Conservation (phyloP, 192 early-diverging fungal genomes). For the Kappamyces sp. region DNA sequence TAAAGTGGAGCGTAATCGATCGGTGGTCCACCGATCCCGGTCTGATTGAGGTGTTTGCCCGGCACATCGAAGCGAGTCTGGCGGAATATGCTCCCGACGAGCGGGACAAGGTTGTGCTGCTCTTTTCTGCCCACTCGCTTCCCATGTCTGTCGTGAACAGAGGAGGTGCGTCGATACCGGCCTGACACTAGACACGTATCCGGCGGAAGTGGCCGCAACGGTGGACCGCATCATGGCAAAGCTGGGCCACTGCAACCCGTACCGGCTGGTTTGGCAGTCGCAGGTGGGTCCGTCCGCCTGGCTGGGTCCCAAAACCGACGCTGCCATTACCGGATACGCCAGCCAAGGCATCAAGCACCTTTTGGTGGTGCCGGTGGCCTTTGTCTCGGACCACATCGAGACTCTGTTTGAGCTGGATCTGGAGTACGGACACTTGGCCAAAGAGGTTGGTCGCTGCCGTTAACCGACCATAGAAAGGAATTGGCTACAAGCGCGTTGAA, state of each 20-base stretch:
- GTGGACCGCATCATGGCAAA: slow-evolving; percentile 75
- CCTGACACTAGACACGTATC: slow-evolving; percentile 64
- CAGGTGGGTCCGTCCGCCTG: slow-evolving; percentile 89
- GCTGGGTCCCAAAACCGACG: slow-evolving; percentile 85
- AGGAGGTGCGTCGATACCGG: slow-evolving; percentile 40
- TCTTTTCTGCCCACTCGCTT: slow-evolving; percentile 95
- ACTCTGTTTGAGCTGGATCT: slow-evolving; percentile 95
- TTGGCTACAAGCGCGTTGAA: slow-evolving; percentile 83
- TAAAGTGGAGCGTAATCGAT: slow-evolving; percentile 95
- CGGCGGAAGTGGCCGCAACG: slow-evolving; percentile 78
- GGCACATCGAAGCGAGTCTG: slow-evolving; percentile 67
- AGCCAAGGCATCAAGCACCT: slow-evolving; percentile 72
- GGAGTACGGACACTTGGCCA: slow-evolving; percentile 83
- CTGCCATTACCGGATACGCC: slow-evolving; percentile 71
- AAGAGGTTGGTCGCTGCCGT: slow-evolving; percentile 46
- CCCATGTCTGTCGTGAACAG: slow-evolving; percentile 89
- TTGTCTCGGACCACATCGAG: slow-evolving; percentile 95
- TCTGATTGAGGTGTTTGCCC: slow-evolving; percentile 75
- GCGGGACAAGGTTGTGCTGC: slow-evolving; percentile 67
- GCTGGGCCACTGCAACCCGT: slow-evolving; percentile 69
- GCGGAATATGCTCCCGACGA: slow-evolving; percentile 56
- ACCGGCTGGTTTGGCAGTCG: slow-evolving; percentile 91
- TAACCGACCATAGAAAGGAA: slow-evolving; percentile 52
- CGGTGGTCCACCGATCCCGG: slow-evolving; percentile 86
- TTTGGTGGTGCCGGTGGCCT: slow-evolving; percentile 88